Percentiles rank a stretch among this genome's conserved stretches.
Conservation (phyloP, 352 stramenopile species). For the Globisporangium iwayamae region DNA sequence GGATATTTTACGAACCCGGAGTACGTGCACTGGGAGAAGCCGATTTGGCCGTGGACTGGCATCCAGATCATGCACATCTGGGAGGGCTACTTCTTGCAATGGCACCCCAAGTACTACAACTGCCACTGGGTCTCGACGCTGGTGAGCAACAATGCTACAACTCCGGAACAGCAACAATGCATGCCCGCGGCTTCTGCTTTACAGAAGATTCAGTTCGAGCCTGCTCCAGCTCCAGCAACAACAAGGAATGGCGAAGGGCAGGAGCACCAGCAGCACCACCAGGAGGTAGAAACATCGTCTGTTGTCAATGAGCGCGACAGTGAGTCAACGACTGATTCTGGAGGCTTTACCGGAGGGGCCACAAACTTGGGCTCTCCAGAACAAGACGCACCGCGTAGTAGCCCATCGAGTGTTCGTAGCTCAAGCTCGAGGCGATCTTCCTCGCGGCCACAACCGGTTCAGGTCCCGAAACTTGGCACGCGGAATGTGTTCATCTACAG, state of each 20-base stretch:
- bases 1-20: slow-evolving; percentile 44
- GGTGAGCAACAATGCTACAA: slow-evolving; percentile 15
- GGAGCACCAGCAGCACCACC: background rate
- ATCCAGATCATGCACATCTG: slow-evolving; percentile 78
- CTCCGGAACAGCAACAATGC: slow-evolving; percentile 10
- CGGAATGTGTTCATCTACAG: slow-evolving; percentile 23
- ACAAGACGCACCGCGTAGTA: slow-evolving; percentile 10
- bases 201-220: slow-evolving; percentile 13
- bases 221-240: background rate
- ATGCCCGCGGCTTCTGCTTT: background rate
- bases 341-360: background rate
- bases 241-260: background rate
- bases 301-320: slow-evolving; percentile 4
- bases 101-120: slow-evolving; percentile 80
- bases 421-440: slow-evolving; percentile 3
- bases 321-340: background rate
- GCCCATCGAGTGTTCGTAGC: slow-evolving; percentile 13
- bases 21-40: slow-evolving; percentile 43
- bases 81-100: slow-evolving; percentile 86
- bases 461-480: slow-evolving; percentile 15
- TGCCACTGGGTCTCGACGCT: slow-evolving; percentile 69
- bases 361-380: background rate
- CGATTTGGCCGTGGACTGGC: slow-evolving; percentile 81
- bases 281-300: background rate
- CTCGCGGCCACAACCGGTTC: slow-evolving; percentile 6